These are phyloP conservation scores for Trametes hirsuta DNA, from an alignment of 1,284 basidiomycete genomes.

Conservation along the genomic window DNA sequence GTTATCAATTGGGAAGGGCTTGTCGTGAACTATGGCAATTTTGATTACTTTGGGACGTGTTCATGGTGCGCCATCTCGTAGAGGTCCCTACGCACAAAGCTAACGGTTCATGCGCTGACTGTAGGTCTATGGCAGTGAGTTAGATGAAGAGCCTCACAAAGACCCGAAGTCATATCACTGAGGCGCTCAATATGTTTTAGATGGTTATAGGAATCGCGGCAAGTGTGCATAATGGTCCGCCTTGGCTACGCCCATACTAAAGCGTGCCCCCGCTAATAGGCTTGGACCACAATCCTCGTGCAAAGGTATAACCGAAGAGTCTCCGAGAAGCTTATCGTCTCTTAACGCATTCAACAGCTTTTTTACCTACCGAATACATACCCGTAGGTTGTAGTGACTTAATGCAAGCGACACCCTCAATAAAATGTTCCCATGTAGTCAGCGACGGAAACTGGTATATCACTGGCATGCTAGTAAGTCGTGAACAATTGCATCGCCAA, in stretches of 20 bases:
- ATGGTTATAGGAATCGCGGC: conserved; percentile 13
- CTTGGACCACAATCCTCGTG: background rate
- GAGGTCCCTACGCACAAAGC: too few relatives aligned
- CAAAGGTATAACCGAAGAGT: background rate
- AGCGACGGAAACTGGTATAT: conserved; percentile 12
- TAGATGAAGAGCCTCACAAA: too few relatives aligned
- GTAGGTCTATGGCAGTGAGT: background rate
- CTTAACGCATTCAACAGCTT: conserved; percentile 5
- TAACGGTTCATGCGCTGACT: background rate
- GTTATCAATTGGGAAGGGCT: conserved; percentile 13
- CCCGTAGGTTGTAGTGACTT: conserved; percentile 1
- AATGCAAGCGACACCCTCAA: too few relatives aligned
- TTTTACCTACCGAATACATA: conserved; percentile 18
- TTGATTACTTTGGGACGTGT: background rate
- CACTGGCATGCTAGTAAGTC: conserved; percentile 10
- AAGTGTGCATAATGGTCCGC: background rate
- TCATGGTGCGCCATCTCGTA: background rate
- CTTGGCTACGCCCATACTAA: background rate
- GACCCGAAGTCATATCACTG: too few relatives aligned
- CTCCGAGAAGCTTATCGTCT: background rate
- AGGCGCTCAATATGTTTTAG: background rate
- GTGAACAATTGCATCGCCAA: too few relatives aligned
- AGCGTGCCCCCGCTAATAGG: background rate
- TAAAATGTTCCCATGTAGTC: background rate
- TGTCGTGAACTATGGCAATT: conserved; percentile 3